Percentiles rank a stretch among this genome's conserved stretches.
Evolutionary conservation across 2,329 filamentous ascomycete species (phyloP).

Genomic region (Pseudogymnoascus sp.): DNA sequence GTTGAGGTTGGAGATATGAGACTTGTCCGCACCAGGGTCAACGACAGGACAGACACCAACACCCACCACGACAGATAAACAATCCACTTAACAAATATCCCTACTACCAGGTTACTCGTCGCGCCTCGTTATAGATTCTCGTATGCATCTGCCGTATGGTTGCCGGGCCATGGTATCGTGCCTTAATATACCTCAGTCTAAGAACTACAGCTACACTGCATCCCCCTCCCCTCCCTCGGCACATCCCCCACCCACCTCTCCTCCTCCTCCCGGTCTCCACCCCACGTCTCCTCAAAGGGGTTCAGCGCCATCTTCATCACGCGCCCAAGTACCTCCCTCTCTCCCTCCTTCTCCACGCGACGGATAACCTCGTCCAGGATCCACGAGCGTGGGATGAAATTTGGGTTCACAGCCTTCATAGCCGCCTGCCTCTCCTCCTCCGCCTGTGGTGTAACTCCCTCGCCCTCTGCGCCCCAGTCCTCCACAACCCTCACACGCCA

Average conservation of each 20-base stretch:
- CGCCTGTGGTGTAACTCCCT: constrained; percentile 4
- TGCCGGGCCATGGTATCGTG: neutral
- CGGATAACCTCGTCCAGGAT: constrained; percentile 89
- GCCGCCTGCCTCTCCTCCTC: constrained; percentile 58
- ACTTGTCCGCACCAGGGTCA: too few relatives aligned
- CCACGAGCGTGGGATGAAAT: constrained; percentile 86
- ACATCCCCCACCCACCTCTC: constrained; percentile 80
- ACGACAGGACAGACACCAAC: neutral
- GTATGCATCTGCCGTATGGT: neutral
- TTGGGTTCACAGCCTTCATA: constrained; percentile 88
- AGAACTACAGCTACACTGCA: constrained; percentile 96
- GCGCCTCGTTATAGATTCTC: neutral
- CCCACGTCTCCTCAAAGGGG: constrained; percentile 79
- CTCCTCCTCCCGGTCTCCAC: constrained; percentile 65
- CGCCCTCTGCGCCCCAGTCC: constrained; percentile 60
- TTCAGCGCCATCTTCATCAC: constrained; percentile 77
- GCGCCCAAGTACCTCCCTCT: constrained; percentile 68
- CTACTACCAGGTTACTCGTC: too few relatives aligned
- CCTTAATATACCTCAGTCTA: constrained; percentile 32
- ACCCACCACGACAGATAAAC: neutral
- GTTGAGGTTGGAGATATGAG: too few relatives aligned
- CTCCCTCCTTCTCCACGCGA: constrained; percentile 75
- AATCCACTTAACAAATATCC: too few relatives aligned
- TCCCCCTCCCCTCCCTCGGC: constrained; percentile 65
- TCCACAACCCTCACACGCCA: constrained; percentile 68